Percentiles rank a stretch among this genome's conserved stretches.
phyloP scores from a whole-genome alignment of 2,329 filamentous ascomycete species.

The Neonectria sp. region DNA sequence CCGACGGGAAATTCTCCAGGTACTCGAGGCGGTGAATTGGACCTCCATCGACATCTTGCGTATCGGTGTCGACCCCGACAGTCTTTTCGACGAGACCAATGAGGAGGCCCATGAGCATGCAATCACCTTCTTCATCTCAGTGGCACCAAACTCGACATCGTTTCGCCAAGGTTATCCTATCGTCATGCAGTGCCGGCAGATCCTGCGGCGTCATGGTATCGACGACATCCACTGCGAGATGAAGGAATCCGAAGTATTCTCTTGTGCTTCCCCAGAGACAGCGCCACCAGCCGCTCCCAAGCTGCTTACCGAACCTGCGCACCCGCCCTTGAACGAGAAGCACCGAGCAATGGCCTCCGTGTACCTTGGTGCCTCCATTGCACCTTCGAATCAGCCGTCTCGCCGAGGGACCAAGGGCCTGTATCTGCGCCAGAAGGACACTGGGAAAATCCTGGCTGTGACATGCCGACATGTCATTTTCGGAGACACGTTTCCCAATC shows the following conservation, averaged over 20 bases:
- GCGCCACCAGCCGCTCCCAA: neutral
- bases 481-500: neutral
- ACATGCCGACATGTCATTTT: conserved; percentile 30
- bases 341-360: neutral
- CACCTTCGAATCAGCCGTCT: neutral
- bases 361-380: conserved; percentile 14
- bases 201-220: conserved; percentile 14
- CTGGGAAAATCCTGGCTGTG: neutral
- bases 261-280: neutral
- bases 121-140: conserved; percentile 24
- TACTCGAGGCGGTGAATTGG: conserved; percentile 11
- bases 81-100: neutral
- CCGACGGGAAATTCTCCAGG: conserved; percentile 12
- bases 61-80: neutral
- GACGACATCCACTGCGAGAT: conserved; percentile 18
- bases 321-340: neutral
- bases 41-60: conserved; percentile 22
- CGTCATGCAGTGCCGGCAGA: conserved; percentile 4
- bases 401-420: conserved; percentile 24
- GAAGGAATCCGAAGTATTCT: conserved; percentile 16
- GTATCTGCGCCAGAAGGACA: conserved; percentile 17
- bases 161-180: conserved; percentile 2
- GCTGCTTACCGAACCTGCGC: neutral
- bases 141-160: conserved; percentile 12
- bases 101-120: neutral